phyloP scores from a whole-genome alignment of 345 rosid species.

The Raphanus raphanistrum region DNA sequence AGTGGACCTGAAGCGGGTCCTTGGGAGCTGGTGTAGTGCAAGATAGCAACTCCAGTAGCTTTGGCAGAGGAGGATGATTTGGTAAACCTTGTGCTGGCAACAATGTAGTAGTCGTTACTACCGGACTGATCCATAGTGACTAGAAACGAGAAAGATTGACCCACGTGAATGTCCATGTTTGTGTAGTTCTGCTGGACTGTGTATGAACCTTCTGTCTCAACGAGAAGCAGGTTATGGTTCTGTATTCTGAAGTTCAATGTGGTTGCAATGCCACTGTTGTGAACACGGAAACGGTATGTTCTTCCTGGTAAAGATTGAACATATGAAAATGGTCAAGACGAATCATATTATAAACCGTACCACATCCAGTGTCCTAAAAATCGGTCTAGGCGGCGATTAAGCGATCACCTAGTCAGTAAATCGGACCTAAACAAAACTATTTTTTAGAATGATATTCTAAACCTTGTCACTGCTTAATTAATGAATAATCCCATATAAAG shows the following conservation, averaged over 20 bases:
- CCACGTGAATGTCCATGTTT: conserved; percentile 90
- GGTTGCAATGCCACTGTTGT: conserved; percentile 80
- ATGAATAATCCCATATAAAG: no score
- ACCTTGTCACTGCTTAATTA: no score
- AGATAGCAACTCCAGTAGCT: conserved; percentile 67
- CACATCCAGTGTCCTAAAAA: background rate
- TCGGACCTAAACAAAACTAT: background rate
- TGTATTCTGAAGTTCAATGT: conserved; percentile 91
- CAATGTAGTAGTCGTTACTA: conserved; percentile 76
- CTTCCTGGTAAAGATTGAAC: conserved; percentile 52
- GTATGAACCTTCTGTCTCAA: conserved; percentile 95
- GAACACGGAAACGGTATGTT: conserved; percentile 85
- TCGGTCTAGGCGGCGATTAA: background rate
- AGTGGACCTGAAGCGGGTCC: conserved; percentile 90
- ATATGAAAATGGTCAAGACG: conserved; percentile 4
- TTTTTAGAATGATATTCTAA: no score
- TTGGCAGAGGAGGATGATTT: conserved; percentile 53
- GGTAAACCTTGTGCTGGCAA: conserved; percentile 74
- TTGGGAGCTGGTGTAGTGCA: conserved; percentile 82
- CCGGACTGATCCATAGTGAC: conserved; percentile 91
- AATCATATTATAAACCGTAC: background rate
- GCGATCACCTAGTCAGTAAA: background rate
- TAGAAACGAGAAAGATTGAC: conserved; percentile 89
- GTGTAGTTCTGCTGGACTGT: conserved; percentile 79
- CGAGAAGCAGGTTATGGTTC: conserved; percentile 81